A percentile compares a stretch with the other conserved stretches of the same genome.
Evolutionary conservation across 2,329 filamentous ascomycete genomes (phyloP).

Genomic region (Monosporascus cannonballus): DNA sequence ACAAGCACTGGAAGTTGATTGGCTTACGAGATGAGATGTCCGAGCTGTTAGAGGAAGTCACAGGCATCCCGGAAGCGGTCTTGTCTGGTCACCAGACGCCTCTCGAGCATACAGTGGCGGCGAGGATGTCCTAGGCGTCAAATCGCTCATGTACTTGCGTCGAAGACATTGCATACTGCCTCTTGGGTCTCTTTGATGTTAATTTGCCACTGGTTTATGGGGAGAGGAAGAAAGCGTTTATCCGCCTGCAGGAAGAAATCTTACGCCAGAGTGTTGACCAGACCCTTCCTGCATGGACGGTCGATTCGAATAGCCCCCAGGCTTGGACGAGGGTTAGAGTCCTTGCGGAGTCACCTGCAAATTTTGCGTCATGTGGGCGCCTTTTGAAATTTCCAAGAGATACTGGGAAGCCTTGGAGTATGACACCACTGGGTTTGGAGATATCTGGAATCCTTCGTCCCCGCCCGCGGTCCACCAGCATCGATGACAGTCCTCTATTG

Average conservation of each 20-base stretch:
- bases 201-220: constrained; percentile 2
- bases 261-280: not conserved
- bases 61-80: too few relatives aligned
- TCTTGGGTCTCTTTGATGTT: constrained; percentile 2
- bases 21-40: not conserved
- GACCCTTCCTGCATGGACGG: not conserved
- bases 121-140: constrained; percentile 1
- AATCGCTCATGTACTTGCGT: not conserved
- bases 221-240: not conserved
- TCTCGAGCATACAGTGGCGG: not conserved
- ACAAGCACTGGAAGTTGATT: too few relatives aligned
- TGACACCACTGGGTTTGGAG: too few relatives aligned
- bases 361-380: not conserved
- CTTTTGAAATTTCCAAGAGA: too few relatives aligned
- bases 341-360: not conserved
- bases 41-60: not conserved
- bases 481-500: too few relatives aligned
- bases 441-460: too few relatives aligned
- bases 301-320: not conserved
- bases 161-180: constrained; percentile 2
- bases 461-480: too few relatives aligned
- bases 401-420: too few relatives aligned
- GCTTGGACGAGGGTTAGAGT: not conserved
- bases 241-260: constrained; percentile 1
- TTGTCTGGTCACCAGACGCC: too few relatives aligned